Conservation (phyloP, 1,139 yeast genomes). For the Scheffersomyces parashehatae region DNA sequence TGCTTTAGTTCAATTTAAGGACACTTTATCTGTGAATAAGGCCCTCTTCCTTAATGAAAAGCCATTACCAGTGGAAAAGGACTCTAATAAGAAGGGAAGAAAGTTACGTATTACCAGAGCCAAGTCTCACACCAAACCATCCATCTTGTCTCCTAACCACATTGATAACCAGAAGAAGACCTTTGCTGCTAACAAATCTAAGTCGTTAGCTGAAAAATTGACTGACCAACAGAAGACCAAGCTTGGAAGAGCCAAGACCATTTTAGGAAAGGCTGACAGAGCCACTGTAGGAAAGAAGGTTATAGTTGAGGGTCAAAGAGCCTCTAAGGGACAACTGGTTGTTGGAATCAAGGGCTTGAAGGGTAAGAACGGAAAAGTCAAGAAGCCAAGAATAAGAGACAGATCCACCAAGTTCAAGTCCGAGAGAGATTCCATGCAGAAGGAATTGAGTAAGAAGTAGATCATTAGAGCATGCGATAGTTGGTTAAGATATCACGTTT, state of each 20-base stretch:
- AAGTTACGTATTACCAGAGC: constrained; percentile 80
- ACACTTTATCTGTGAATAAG: constrained; percentile 75
- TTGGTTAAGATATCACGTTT: too few species aligned
- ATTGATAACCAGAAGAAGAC: constrained; percentile 35
- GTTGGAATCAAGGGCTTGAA: constrained; percentile 59
- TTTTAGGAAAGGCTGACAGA: constrained; percentile 80
- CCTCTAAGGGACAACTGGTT: constrained; percentile 64
- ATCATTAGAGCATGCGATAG: too few species aligned
- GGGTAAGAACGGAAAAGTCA: constrained; percentile 44
- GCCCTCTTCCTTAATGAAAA: constrained; percentile 80
- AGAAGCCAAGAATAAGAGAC: constrained; percentile 68
- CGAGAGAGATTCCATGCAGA: constrained; percentile 27
- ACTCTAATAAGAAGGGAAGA: constrained; percentile 47
- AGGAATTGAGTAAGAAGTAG: constrained; percentile 12
- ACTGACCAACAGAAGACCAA: constrained; percentile 71
- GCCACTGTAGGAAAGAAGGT: constrained; percentile 57
- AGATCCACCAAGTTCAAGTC: constrained; percentile 61
- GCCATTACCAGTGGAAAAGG: constrained; percentile 44
- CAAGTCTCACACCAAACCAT: constrained; percentile 54
- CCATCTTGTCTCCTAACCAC: constrained; percentile 47
- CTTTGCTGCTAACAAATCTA: constrained; percentile 21
- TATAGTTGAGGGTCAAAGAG: constrained; percentile 76
- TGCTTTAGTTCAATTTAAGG: constrained; percentile 91
- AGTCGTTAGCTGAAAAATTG: constrained; percentile 26
- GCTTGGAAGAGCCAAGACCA: constrained; percentile 74